Percentiles rank a stretch among this genome's conserved stretches.
phyloP scores from a whole-genome alignment of 495 filamentous ascomycete genomes.

The Penicillium turbatum region DNA sequence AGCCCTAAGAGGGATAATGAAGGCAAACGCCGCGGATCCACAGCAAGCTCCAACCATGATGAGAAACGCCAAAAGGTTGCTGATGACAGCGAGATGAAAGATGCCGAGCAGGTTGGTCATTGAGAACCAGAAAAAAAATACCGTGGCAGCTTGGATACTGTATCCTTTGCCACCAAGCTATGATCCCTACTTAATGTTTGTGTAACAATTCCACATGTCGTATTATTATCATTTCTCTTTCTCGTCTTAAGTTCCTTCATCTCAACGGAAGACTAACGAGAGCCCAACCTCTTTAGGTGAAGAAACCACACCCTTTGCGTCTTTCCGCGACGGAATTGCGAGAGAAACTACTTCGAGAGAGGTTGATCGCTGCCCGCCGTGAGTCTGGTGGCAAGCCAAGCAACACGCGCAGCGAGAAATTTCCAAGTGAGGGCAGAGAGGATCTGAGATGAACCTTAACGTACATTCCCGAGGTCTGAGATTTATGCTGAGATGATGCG shows the following conservation, averaged over 20 bases:
- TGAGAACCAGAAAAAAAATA: slow-evolving; percentile 16
- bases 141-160: background rate
- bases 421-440: background rate
- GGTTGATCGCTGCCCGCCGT: slow-evolving; percentile 52
- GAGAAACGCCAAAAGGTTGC: slow-evolving; percentile 50
- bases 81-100: slow-evolving; percentile 38
- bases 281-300: background rate
- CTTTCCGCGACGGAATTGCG: slow-evolving; percentile 51
- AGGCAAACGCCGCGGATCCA: slow-evolving; percentile 46
- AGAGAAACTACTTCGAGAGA: slow-evolving; percentile 64
- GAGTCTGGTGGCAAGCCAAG: slow-evolving; percentile 26
- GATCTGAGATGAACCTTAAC: background rate
- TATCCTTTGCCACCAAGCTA: slow-evolving; percentile 3
- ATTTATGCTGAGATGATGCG: background rate
- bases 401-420: slow-evolving; percentile 2
- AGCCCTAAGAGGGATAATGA: slow-evolving; percentile 36
- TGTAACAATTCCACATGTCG: background rate
- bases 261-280: slow-evolving; percentile 7
- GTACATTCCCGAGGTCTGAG: background rate
- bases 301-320: slow-evolving; percentile 6
- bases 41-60: slow-evolving; percentile 48
- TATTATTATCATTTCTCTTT: background rate
- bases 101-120: slow-evolving; percentile 49
- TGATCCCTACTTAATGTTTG: slow-evolving; percentile 1
- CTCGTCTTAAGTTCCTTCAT: background rate